Evolutionary conservation across 164 flowering plant species (phyloP), one percentile per base, ranked within the genome.

Genomic region (Vitis riparia): DNA sequence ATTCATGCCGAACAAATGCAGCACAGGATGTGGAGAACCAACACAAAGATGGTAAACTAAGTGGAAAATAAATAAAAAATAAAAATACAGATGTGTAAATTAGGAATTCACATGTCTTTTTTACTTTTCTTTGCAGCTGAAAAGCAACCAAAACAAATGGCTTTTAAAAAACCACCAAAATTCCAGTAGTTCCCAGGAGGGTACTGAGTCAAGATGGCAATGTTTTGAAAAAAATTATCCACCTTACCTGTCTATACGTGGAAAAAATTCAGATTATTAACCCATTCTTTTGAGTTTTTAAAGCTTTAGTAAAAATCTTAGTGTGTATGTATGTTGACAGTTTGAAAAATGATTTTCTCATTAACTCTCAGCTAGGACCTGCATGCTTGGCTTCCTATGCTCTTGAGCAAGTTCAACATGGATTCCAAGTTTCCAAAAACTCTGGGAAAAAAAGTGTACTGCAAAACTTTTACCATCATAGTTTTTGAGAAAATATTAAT

Each of bases 21-120:
- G 57, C 76, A 88, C 88, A 10, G 97, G 98, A 32, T 96, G 99
- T 81, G 97, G 95, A 70, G 87, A 92, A 76, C 97, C 99, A 49
- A 83, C 97, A 64, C 99, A 96, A 67, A 84, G 97, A 89, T 96
- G 99, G 99, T 95, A 88, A 75, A 17, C 59, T 23, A 16, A 66
- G 13, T 6, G 17, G 8, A 17, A 23, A 17, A 19, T 16, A 32
- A 1, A 14, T n/a, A n/a, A 53, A 9, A 1, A 1, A 53, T 2
- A n/a, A 0, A 11, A 11, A n/a, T 13, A 14, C 7, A 53, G 5
- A n/a, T n/a, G 11, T 68, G 7, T 6, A 37, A 17, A 50, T 11
- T 71, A 15, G 27, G 23, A 23, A 3, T 29, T 68, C 19, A 14
- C 17, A 27, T 59, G 16, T 19, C 55, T n/a, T n/a, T 32, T 9